Percentiles rank a stretch among this genome's conserved stretches.
These are phyloP conservation scores for Boletus sp. DNA, from an alignment of 768 basidiomycete species.

Conservation along the genomic window DNA sequence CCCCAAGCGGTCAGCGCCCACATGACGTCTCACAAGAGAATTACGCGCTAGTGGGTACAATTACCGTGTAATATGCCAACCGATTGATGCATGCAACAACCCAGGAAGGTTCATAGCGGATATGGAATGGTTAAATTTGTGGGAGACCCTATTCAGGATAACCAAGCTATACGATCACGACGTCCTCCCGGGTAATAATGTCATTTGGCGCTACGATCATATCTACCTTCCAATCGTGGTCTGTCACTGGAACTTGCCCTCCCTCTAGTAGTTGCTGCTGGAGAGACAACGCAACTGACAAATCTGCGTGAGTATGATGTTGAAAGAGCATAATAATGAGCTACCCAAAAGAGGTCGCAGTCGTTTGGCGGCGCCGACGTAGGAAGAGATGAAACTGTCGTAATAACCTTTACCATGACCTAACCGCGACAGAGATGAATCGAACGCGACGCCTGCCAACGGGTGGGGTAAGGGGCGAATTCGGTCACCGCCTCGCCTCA, in stretches of 20 bases:
- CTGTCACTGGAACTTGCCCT: conserved; percentile 50
- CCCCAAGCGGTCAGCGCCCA: conserved; percentile 27
- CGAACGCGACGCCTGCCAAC: conserved; percentile 67
- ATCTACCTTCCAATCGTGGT: conserved; percentile 65
- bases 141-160: not conserved
- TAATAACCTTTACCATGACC: conserved; percentile 87
- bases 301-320: conserved; percentile 12
- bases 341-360: conserved; percentile 58
- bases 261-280: conserved; percentile 57
- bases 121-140: conserved; percentile 20
- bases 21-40: conserved; percentile 17
- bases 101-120: conserved; percentile 22
- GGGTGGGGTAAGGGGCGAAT: conserved; percentile 7
- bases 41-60: conserved; percentile 26
- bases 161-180: conserved; percentile 20
- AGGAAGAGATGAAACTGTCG: conserved; percentile 65
- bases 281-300: conserved; percentile 59
- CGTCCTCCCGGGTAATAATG: conserved; percentile 24
- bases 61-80: conserved; percentile 16
- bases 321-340: conserved; percentile 17
- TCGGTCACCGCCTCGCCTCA: conserved; percentile 7
- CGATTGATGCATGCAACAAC: conserved; percentile 7
- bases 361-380: conserved; percentile 39
- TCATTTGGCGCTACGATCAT: conserved; percentile 50
- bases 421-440: conserved; percentile 61